A percentile compares a stretch with the other conserved stretches of the same genome.
These are phyloP conservation scores for Raddia guianensis DNA, from an alignment of 176 grass and related monocot species.

Conservation along the genomic window DNA sequence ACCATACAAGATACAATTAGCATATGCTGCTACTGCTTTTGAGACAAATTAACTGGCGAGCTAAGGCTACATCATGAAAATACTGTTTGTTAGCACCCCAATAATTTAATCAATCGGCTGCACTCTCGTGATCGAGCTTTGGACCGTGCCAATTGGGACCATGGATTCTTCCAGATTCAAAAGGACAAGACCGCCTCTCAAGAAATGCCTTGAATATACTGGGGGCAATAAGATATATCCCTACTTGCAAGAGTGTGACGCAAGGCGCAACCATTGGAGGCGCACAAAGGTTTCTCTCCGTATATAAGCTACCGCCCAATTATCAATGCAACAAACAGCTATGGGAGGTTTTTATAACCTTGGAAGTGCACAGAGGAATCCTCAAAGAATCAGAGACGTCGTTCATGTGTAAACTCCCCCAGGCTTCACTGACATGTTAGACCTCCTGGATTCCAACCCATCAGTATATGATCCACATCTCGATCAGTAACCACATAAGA, in stretches of 20 bases:
- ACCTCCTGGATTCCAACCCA: neutral
- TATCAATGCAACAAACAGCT: slow-evolving; percentile 28
- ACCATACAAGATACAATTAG: neutral
- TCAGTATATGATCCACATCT: neutral
- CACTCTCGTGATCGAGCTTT: slow-evolving; percentile 9
- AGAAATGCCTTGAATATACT: slow-evolving; percentile 29
- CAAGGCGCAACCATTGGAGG: slow-evolving; percentile 20
- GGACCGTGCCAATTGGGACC: neutral
- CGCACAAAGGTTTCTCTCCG: slow-evolving; percentile 41
- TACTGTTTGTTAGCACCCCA: slow-evolving; percentile 23
- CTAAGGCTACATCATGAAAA: neutral
- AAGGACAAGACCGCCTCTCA: slow-evolving; percentile 39
- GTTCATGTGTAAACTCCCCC: no score
- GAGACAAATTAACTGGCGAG: neutral
- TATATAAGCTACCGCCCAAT: slow-evolving; percentile 41
- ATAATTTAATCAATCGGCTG: neutral
- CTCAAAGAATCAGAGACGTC: neutral
- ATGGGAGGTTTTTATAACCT: slow-evolving; percentile 7
- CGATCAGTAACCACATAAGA: neutral
- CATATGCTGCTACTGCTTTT: neutral
- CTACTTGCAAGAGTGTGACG: slow-evolving; percentile 40
- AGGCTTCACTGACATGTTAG: neutral
- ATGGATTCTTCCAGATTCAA: slow-evolving; percentile 54
- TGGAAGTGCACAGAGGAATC: neutral
- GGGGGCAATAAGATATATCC: slow-evolving; percentile 31